Base-by-base conservation (phyloP, 164 flowering plant genomes). In the Vitis amurensis region DNA sequence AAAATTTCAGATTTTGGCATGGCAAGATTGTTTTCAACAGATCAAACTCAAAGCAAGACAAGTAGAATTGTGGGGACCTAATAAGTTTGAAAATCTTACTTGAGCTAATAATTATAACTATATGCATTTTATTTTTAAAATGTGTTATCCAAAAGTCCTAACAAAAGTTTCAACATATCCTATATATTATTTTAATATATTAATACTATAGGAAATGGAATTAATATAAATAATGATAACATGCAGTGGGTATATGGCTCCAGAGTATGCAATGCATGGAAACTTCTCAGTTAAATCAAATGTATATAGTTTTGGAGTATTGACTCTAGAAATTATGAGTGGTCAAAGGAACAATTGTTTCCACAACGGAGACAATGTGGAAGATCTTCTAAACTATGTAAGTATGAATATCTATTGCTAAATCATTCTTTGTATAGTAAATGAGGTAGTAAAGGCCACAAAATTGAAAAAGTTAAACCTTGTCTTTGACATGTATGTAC, bases 211-310 rank as follows among this genome's bases (percentile, higher is more conserved):
- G 23, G 23, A 19, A 19, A 19, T 19, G 23, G 1, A 19, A 19
- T 19, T 19, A 0, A 19, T 19, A 19, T 19, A 19, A 19, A 19
- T 19, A 19, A 19, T 19, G 23, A 19, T 19, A 19, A 8, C 10
- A 12, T 80, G 73, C 60, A 82, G 85, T 64, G 86, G 88, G 13
- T 84, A 88, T 37, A 87, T 87, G 86, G 64, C 91, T 51, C 91
- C 91, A 1, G 87, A 85, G 70, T 87, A 87, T 66, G 76, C 73
- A 19, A 69, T 76, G 79, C 79, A 74, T 16, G 89, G 89, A 11
- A 76, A 72, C 2, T 80, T 83, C 53, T 87, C 88, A 0, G 71
- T 70, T 0, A 85, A 83, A 59, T 77, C 87, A 1, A 87, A 87
- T 70, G 83, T 86, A 1, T 88, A 58, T 63, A 83, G 87, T 53